Evolutionary conservation across 106 monocot genomes (phyloP), one percentile per base, ranked within the genome.

Genomic region (Narthecium ossifragum): DNA sequence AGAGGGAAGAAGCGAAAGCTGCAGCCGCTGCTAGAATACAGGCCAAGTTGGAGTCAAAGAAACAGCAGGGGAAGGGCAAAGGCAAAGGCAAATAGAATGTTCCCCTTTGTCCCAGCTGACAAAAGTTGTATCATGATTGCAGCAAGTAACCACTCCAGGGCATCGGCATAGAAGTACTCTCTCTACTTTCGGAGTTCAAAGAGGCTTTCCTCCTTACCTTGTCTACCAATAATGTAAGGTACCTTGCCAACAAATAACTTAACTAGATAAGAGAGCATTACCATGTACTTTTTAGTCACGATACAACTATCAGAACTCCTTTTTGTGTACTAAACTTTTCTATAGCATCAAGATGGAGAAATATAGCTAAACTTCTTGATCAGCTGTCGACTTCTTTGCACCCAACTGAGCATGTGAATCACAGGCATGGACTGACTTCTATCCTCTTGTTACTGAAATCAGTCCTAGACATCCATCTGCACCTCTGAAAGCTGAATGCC

Each of bases 1-100:
- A 88, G 68, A 84, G 96, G 65, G 96, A 91, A 63, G 90, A 87
- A 55, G 90, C 96, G n/a, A 98, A 98, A 73, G 90, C 96, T 13
- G 90, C 84, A 0, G 96, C 96, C 27, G 90, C 87, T 54, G 90
- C 96, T 50, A 77, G 96, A 57, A 57, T 98, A n/a, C 90, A 98
- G 57, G 96, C 96, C 37, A 98, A 98, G 57, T 59, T 98, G 30
- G 96, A 98, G n/a, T 74, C 90, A 12, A 98, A 90, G 76, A 98
- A 98, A 71, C 59, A 60, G 22, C 85, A 84, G 47, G 90, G 96
- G 17, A 98, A 87, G 55, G 88, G 93, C 40, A 93, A 88, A 69
- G 85, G 77, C 1, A 98, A 87, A 54, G 82, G 67, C 2, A 88
- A 90, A 67, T 90, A 90, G 70, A 34, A 47, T 59, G 27, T 29